Evolutionary conservation across 2,329 filamentous ascomycete species (phyloP), one percentile per base, ranked within the genome.

Genomic region (Orbilia ellipsospora): DNA sequence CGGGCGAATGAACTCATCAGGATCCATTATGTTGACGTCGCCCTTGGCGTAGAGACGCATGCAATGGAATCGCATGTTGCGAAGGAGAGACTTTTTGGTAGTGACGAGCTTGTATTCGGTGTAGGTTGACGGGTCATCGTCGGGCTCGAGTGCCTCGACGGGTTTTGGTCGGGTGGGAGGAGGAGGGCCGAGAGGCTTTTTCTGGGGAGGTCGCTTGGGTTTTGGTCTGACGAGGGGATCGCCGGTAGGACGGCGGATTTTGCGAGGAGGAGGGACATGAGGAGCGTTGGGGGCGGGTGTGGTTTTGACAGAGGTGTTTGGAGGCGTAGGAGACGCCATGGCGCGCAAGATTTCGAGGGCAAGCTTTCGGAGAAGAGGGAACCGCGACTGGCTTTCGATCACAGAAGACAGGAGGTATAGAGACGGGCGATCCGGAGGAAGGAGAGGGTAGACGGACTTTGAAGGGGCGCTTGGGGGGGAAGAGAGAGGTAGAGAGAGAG

Each of bases 31-130:
- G 78, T 91, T 90, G 77, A 88, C 83, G n/a, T 81, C 84, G 77
- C 85, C 86, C 79, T 89, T 89, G 61, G 87, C 85, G 77, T 90
- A 86, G 67, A 99, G 89, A 79, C 92, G 90, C 85, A 97, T 94
- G 77, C 96, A 88, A 81, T 99, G 95, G 80, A 93, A 90, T 57
- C 94, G 91, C 73, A 96, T 84, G 4, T 91, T 92, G 78, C 95
- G 90, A 67, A 92, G 86, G 59, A 97, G 83, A 8, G 90, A 89
- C 80, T 90, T 89, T 83, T 96, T 96, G 5, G 92, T 96, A 5
- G 93, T 92, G 78, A 93, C 88, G 16, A 98, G 86, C 13, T 92
- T 92, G 79, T 85, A 90, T 79, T 89, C 89, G 54, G 52, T 69
- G 28, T 75, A 75, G 10, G 64, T 75, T 8, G 72, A 69, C 12